Conservation (phyloP, 2,329 filamentous ascomycete genomes). For the Verticillium isaacii region DNA sequence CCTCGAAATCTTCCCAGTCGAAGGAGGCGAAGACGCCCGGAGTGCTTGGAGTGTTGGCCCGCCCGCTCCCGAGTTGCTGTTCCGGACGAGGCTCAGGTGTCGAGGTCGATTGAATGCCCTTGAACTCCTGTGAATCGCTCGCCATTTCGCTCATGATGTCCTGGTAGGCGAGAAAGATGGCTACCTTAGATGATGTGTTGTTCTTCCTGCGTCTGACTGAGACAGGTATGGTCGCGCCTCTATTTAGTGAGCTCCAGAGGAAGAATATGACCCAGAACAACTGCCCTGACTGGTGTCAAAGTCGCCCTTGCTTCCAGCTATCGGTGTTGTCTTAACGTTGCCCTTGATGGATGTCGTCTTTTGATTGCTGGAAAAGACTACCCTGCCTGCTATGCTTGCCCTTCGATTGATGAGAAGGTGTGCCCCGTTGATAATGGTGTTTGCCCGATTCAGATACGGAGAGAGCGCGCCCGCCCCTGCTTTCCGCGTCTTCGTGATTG, state of each 20-base stretch:
- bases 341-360: neutral
- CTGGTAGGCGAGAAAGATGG: neutral
- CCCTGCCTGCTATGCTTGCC: neutral
- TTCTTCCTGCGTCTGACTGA: neutral
- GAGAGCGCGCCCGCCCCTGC: neutral
- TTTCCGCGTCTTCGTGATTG: neutral
- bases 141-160: neutral
- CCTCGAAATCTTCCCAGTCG: slow-evolving; percentile 75
- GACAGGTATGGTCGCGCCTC: neutral
- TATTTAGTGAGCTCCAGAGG: neutral
- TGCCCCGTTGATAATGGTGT: neutral
- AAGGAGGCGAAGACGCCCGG: slow-evolving; percentile 52
- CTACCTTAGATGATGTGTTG: neutral
- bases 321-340: neutral
- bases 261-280: too few species aligned
- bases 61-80: slow-evolving; percentile 23
- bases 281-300: neutral
- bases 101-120: slow-evolving; percentile 10
- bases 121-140: neutral
- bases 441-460: neutral
- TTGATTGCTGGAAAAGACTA: neutral
- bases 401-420: neutral
- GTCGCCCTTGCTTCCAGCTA: neutral
- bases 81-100: slow-evolving; percentile 34
- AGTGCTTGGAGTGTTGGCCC: slow-evolving; percentile 37